A percentile compares a stretch with the other conserved stretches of the same genome.
These are phyloP conservation scores for Wallemia hederae DNA, from an alignment of 1,284 basidiomycete genomes.

Conservation along the genomic window DNA sequence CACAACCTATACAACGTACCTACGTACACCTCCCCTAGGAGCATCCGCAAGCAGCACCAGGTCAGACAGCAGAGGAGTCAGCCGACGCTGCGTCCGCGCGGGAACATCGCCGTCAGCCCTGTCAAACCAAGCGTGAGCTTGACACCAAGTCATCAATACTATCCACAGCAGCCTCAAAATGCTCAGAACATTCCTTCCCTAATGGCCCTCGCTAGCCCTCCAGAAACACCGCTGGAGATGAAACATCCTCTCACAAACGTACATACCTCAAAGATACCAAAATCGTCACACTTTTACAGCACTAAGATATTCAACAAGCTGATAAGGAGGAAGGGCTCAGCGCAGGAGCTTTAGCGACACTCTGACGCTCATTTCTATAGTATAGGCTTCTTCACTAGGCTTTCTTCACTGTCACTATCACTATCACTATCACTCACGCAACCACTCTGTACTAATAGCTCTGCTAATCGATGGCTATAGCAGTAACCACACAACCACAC, in stretches of 20 bases:
- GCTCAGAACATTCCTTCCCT: neutral
- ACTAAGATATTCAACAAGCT: neutral
- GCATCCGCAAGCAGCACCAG: neutral
- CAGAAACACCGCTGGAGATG: neutral
- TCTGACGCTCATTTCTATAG: neutral
- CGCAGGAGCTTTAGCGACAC: neutral
- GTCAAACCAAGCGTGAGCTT: neutral
- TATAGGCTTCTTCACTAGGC: neutral
- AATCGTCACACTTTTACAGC: neutral
- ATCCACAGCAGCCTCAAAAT: too few species aligned
- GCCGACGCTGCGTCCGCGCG: neutral
- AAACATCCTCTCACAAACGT: neutral
- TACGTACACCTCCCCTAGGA: neutral
- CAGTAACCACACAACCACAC: too few species aligned
- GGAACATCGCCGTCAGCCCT: neutral
- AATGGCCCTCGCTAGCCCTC: neutral
- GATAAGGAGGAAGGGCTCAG: neutral
- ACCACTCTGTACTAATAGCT: too few species aligned
- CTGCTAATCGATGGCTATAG: too few species aligned
- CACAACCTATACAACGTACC: neutral
- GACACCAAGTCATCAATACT: neutral
- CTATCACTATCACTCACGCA: too few species aligned
- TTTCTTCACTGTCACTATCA: too few species aligned
- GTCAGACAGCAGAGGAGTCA: neutral
- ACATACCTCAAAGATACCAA: neutral